Percentiles rank a stretch among this genome's conserved stretches.
Conservation (phyloP, 768 basidiomycete genomes). For the Boletus rex-veris region DNA sequence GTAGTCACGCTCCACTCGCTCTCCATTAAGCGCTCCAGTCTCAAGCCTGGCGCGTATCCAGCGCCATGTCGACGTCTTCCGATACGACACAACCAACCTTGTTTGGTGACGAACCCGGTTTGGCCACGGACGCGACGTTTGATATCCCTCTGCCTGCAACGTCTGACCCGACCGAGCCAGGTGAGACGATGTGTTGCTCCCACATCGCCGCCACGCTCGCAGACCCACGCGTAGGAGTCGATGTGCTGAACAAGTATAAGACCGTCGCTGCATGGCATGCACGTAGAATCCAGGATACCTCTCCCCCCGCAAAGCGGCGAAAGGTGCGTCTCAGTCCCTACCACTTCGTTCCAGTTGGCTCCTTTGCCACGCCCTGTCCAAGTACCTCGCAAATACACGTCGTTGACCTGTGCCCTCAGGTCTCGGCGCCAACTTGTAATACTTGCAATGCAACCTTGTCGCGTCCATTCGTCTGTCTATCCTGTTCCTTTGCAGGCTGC, state of each 20-base stretch:
- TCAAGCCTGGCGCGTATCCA: not conserved
- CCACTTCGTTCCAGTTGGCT: not conserved
- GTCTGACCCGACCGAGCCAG: slow-evolving; percentile 11
- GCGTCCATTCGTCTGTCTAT: slow-evolving; percentile 68
- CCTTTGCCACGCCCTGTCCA: not conserved
- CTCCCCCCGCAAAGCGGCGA: slow-evolving; percentile 55
- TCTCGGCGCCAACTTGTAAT: slow-evolving; percentile 60
- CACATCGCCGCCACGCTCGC: slow-evolving; percentile 42
- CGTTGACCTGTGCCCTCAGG: slow-evolving; percentile 28
- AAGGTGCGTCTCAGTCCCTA: slow-evolving; percentile 44
- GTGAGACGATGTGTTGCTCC: slow-evolving; percentile 25
- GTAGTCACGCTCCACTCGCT: not conserved
- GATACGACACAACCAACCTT: slow-evolving; percentile 28
- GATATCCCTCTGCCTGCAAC: slow-evolving; percentile 7
- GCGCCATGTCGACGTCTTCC: slow-evolving; percentile 29
- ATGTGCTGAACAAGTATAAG: slow-evolving; percentile 49
- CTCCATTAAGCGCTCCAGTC: not conserved
- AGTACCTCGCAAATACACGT: not conserved
- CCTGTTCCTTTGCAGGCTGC: slow-evolving; percentile 69
- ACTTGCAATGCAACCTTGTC: slow-evolving; percentile 53
- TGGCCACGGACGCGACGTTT: slow-evolving; percentile 9
- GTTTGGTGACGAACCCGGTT: slow-evolving; percentile 25
- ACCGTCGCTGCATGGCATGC: slow-evolving; percentile 55
- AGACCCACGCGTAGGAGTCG: slow-evolving; percentile 27
- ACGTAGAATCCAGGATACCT: slow-evolving; percentile 42